Evolutionary conservation across 768 basidiomycete species (phyloP), one percentile per base, ranked within the genome.

Genomic region (Leccinum uliginosum): DNA sequence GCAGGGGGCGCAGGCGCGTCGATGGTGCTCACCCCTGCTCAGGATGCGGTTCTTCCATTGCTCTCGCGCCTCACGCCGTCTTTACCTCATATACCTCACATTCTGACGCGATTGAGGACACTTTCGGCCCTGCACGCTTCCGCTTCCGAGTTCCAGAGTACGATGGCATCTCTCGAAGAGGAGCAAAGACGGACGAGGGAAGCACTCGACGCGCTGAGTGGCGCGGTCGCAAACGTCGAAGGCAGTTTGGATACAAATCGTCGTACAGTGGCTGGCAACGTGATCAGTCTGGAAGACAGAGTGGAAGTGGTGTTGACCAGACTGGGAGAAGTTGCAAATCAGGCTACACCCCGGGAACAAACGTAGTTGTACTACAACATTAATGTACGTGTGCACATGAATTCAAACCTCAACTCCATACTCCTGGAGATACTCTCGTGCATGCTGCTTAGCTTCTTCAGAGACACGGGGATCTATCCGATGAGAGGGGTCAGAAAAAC

Each of bases 81-180:
- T 0, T 77, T 92, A 1, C 87, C 90, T 1, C 89, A 91, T 60
- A 88, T 92, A 45, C 90, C 95, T 2, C 93, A 97, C 62, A 87
- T 99, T 23, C 81, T 99, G 24, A 84, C 89, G 4, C 89, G 96
- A 14, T 73, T 99, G 35, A 84, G 91, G 38, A 94, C 93, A 10
- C 78, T 99, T 4, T 85, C 91, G 9, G 68, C 83, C 0, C 72
- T 99, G 57, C 96, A 99, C 65, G 79, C 86, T 0, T 85, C 89
- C 49, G 92, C 96, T 0, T 80, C 86, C 2, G 82, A 86, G 24
- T 94, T 98, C 64, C 82, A 87, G 51, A 78, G 75, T 21, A 83
- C 85, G 3, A 75, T 98, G 4, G 72, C 78, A 15, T 70, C 78
- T 49, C 74, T 95, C 30, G 87, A 91, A 69, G 83, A 83, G 54